These are phyloP conservation scores for Crataegus laevigata DNA, from an alignment of 306 rosid species.

Conservation along the genomic window DNA sequence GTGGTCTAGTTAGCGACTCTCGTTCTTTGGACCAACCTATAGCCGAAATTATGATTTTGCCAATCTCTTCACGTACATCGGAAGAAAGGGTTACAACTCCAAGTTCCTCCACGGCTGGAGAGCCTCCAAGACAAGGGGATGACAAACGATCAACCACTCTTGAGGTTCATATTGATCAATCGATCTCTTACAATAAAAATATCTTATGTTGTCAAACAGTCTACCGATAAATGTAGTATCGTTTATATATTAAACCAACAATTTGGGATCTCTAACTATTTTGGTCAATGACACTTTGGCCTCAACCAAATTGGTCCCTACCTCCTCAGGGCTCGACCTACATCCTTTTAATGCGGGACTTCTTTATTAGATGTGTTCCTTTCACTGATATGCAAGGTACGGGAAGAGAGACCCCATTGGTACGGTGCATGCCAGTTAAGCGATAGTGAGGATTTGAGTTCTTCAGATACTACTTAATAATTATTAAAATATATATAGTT, in stretches of 20 bases:
- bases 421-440: slow-evolving; percentile 46
- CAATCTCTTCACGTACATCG: neutral
- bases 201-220: too few species aligned
- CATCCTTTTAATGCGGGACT: slow-evolving; percentile 1
- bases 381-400: slow-evolving; percentile 36
- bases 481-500: neutral
- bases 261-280: neutral
- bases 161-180: neutral
- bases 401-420: slow-evolving; percentile 35
- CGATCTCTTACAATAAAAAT: neutral
- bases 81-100: neutral
- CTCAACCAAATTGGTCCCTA: slow-evolving; percentile 6
- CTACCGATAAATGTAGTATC: too few species aligned
- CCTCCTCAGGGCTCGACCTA: neutral
- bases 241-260: neutral
- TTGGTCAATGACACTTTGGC: neutral
- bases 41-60: too few species aligned
- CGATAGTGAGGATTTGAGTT: slow-evolving; percentile 8
- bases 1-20: too few species aligned
- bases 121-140: neutral
- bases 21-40: neutral
- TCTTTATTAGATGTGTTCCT: slow-evolving; percentile 17
- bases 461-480: neutral
- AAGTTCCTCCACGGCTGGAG: neutral
- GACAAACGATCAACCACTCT: too few species aligned